Base-by-base conservation (phyloP, 2,329 filamentous ascomycete genomes). In the Aspergillus amoenus region DNA sequence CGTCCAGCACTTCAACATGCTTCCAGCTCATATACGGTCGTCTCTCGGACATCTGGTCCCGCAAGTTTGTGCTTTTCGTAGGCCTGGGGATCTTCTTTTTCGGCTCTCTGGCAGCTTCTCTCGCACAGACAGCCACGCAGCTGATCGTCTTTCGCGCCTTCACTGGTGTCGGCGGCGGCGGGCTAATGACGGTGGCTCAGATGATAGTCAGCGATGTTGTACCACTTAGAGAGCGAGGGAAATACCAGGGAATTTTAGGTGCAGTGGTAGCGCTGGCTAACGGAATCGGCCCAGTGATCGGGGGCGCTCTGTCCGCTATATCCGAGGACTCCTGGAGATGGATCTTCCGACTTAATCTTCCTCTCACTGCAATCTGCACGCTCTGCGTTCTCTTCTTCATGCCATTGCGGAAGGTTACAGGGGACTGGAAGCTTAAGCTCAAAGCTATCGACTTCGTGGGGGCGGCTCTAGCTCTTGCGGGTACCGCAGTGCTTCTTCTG, bases 1-100 rank as follows among this genome's bases (percentile, higher is more conserved):
- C 88, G 59, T 72, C 88, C 45, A 81, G 92, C 32, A 91, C 89
- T 1, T 88, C 85, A 9, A 87, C 85, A 0, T 81, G 81, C 12
- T 88, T 87, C 64, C 84, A 87, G 66, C 81, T 87, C 49, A 75
- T 88, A 3, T 87, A 88, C 67, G 85, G 85, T 21, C 78, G 84
- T 0, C 67, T 86, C 7, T 85, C 83, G 0, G 84, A 87, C 65
- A 81, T 87, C 8, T 80, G 85, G 58, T 84, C 83, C 15, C 78
- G 85, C 15, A 87, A 87, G 64, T 71, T 78, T 2, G 75, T 88
- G 7, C 81, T 84, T 22, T 71, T 88, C 13, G 74, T 76, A 1
- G 81, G 82, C 1, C 72, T 86, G 1, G 76, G 71, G 0, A 73
- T 86, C 15, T 76, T 88, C 46, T 77, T 79, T 13, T 44, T 87